Evolutionary conservation across 1,139 yeast species (phyloP).

Genomic region (Pichia sp.): DNA sequence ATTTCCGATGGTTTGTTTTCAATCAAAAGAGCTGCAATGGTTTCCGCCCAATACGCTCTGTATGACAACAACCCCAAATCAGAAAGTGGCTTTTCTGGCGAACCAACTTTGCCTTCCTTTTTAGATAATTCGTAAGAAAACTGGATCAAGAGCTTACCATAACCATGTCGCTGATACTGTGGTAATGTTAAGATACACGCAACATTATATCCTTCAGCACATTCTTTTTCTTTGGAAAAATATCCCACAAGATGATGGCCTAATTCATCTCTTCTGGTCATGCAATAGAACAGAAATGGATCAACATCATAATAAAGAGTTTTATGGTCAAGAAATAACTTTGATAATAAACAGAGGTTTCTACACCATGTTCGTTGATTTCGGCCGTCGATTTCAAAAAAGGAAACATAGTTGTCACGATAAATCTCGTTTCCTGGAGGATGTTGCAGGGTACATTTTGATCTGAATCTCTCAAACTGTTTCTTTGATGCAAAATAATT

Average conservation of each 20-base stretch:
- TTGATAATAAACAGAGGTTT: conserved; percentile 79
- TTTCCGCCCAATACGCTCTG: conserved; percentile 95
- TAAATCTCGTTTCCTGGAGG: conserved; percentile 99
- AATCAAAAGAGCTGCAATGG: conserved; percentile 64
- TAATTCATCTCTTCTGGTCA: conserved; percentile 80
- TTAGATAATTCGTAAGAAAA: conserved; percentile 86
- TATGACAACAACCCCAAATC: conserved; percentile 90
- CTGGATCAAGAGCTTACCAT: conserved; percentile 83
- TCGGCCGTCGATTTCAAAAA: conserved; percentile 95
- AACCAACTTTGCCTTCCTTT: conserved; percentile 84
- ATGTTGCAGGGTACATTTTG: conserved; percentile 78
- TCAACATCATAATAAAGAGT: conserved; percentile 95
- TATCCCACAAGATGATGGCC: conserved; percentile 96
- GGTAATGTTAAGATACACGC: conserved; percentile 96
- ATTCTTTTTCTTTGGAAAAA: conserved; percentile 93
- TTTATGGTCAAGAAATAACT: conserved; percentile 88
- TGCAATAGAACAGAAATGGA: conserved; percentile 89
- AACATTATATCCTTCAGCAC: conserved; percentile 91
- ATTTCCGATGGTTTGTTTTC: conserved; percentile 59
- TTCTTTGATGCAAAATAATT: conserved; percentile 82
- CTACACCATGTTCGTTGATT: conserved; percentile 97
- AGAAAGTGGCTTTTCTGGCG: conserved; percentile 95
- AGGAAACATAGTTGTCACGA: conserved; percentile 73
- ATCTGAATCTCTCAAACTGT: conserved; percentile 86
- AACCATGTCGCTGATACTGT: conserved; percentile 92